These are phyloP conservation scores for Dactylonectria macrodidyma DNA, from an alignment of 2,329 filamentous ascomycete species.

Conservation along the genomic window DNA sequence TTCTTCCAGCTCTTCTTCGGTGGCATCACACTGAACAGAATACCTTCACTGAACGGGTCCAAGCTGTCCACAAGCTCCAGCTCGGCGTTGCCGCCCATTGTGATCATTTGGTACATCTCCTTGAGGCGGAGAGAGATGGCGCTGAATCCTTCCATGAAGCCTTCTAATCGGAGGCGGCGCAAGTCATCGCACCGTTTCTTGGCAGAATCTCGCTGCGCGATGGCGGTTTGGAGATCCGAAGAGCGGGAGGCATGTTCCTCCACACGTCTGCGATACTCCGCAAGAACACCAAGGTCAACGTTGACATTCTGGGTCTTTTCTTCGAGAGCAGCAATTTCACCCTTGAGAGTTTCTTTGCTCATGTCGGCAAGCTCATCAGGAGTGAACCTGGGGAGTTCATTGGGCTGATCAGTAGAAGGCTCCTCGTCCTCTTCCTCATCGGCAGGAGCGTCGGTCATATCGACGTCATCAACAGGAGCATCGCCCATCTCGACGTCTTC, in stretches of 20 bases:
- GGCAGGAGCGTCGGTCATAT: constrained; percentile 49
- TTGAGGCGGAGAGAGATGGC: constrained; percentile 95
- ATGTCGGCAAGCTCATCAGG: constrained; percentile 78
- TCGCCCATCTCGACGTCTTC: constrained; percentile 54
- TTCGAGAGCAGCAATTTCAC: constrained; percentile 74
- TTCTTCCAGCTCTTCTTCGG: constrained; percentile 99
- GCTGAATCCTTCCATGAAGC: constrained; percentile 98
- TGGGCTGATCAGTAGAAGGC: constrained; percentile 53
- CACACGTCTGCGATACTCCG: constrained; percentile 88
- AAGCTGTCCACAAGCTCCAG: constrained; percentile 96
- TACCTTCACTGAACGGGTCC: constrained; percentile 97
- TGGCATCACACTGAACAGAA: constrained; percentile 98
- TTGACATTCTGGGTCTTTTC: constrained; percentile 85
- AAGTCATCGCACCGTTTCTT: constrained; percentile 96
- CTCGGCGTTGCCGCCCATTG: constrained; percentile 98
- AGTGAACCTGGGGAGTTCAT: constrained; percentile 84
- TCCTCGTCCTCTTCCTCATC: constrained; percentile 52
- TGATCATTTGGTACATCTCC: constrained; percentile 99
- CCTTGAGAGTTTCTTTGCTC: constrained; percentile 73
- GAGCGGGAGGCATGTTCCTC: constrained; percentile 86
- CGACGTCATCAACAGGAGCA: constrained; percentile 48
- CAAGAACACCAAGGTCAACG: constrained; percentile 90
- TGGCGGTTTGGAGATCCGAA: constrained; percentile 85
- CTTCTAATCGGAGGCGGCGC: constrained; percentile 89
- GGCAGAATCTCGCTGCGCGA: constrained; percentile 84